Evolutionary conservation across 805 yeast species (phyloP).

Genomic region (Hagleromyces aurorensis): DNA sequence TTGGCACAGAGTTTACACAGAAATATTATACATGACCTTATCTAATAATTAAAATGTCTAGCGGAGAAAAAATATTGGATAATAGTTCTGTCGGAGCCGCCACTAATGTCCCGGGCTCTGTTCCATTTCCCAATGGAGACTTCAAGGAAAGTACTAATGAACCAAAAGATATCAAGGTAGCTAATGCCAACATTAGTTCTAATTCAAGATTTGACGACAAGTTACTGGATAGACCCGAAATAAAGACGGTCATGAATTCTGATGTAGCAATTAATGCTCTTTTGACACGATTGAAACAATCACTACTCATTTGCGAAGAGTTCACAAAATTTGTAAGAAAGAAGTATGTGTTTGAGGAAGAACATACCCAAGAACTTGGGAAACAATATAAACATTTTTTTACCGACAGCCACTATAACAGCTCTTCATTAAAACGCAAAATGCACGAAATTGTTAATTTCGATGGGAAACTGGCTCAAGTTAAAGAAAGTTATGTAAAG

Average conservation of each 20-base stretch:
- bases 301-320: conserved; percentile 78
- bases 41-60: too few relatives aligned
- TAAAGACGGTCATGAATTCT: conserved; percentile 48
- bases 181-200: too few relatives aligned
- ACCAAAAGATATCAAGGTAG: too few relatives aligned
- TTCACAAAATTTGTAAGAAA: conserved; percentile 70
- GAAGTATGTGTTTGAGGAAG: conserved; percentile 71
- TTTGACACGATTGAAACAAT: conserved; percentile 66
- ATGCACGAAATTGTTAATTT: conserved; percentile 63
- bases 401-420: conserved; percentile 13
- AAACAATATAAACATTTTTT: conserved; percentile 53
- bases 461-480: conserved; percentile 69
- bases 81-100: too few relatives aligned
- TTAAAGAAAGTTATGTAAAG: conserved; percentile 67
- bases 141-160: too few relatives aligned
- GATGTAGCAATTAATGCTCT: conserved; percentile 73
- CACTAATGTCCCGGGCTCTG: too few relatives aligned
- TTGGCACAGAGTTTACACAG: too few relatives aligned
- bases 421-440: conserved; percentile 48
- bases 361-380: conserved; percentile 63
- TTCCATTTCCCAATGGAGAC: too few relatives aligned
- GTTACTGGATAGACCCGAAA: conserved; percentile 43
- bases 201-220: too few relatives aligned
- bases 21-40: too few relatives aligned
- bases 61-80: too few relatives aligned